Conservation (phyloP, 192 early-diverging fungal genomes). For the Rhizophagus clarus region DNA sequence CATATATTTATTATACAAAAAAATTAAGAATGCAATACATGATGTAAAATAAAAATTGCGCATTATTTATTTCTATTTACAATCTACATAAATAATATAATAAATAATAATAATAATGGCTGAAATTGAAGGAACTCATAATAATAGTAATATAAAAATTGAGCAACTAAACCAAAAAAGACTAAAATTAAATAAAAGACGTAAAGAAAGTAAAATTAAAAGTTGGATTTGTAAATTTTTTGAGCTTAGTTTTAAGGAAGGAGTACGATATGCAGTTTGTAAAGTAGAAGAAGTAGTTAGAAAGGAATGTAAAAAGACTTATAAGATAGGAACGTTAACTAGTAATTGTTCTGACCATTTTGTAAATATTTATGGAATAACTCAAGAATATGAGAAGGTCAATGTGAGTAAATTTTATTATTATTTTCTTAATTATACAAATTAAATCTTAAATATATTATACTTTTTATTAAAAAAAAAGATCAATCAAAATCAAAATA, state of each 20-base stretch:
- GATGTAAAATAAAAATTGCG: too few species aligned
- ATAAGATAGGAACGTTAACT: not conserved
- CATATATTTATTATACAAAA: too few species aligned
- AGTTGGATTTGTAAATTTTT: conserved; percentile 2
- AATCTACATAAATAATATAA: too few species aligned
- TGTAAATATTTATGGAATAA: not conserved
- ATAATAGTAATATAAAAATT: too few species aligned
- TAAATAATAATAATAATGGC: too few species aligned
- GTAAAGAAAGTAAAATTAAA: not conserved
- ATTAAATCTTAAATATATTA: too few species aligned
- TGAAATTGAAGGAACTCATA: too few species aligned
- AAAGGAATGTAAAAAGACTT: not conserved
- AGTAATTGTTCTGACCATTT: not conserved
- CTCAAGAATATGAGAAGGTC: not conserved
- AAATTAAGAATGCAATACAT: too few species aligned
- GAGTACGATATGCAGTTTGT: not conserved
- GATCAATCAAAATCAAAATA: too few species aligned
- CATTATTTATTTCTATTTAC: too few species aligned
- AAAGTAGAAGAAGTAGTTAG: not conserved
- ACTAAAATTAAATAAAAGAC: not conserved
- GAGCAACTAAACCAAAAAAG: not conserved
- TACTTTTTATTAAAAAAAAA: too few species aligned
- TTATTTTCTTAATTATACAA: not conserved
- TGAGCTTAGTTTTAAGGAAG: not conserved
- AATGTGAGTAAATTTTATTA: not conserved